phyloP scores from a whole-genome alignment of 768 basidiomycete species.

The Mycena amicta region DNA sequence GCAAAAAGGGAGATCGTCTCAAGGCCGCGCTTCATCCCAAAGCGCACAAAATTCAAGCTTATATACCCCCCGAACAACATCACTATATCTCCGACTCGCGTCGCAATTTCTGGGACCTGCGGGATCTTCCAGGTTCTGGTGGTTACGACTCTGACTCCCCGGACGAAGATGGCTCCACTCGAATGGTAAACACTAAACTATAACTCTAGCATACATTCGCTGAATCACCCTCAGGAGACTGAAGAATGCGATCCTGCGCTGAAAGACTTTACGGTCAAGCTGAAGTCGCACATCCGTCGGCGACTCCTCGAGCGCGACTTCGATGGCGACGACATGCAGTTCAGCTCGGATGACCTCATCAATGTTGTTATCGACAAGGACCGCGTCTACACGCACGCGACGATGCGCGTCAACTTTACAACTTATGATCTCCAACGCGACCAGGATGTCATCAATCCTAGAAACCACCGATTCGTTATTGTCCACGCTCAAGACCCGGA shows the following conservation, averaged over 20 bases:
- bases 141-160: neutral
- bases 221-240: too few relatives aligned
- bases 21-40: neutral
- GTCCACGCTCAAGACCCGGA: neutral
- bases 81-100: neutral
- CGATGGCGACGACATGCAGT: neutral
- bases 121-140: neutral
- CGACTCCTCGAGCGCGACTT: neutral
- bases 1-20: neutral
- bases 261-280: conserved; percentile 3
- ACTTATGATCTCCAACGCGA: neutral
- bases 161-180: too few relatives aligned
- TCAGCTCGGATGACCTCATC: neutral
- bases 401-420: conserved; percentile 40
- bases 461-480: neutral
- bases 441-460: neutral
- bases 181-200: too few relatives aligned
- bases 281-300: neutral
- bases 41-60: neutral
- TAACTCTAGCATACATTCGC: too few relatives aligned
- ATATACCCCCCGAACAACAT: neutral
- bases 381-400: conserved; percentile 30
- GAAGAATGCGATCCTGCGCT: conserved; percentile 1
- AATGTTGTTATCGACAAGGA: conserved; percentile 16
- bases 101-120: neutral